phyloP scores from a whole-genome alignment of 2,329 filamentous ascomycete genomes.

The Penicillium janthinellum region DNA sequence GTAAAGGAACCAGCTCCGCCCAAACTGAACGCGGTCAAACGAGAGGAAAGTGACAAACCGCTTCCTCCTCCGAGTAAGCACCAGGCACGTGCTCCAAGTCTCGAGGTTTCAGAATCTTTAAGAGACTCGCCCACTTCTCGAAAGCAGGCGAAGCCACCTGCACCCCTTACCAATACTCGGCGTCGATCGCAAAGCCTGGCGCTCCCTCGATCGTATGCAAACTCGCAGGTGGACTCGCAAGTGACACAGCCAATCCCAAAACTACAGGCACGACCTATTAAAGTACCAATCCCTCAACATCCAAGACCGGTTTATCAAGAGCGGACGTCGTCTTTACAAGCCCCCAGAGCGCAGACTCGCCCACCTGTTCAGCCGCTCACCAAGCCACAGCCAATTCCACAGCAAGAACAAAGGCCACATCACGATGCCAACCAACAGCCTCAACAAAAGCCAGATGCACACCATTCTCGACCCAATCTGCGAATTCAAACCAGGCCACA shows the following conservation, averaged over 20 bases:
- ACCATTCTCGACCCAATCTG: conserved; percentile 1
- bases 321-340: conserved; percentile 3
- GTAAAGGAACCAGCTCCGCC: neutral
- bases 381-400: neutral
- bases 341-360: neutral
- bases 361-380: neutral
- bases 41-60: neutral
- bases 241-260: neutral
- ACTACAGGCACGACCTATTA: neutral
- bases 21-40: neutral
- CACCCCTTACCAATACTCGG: neutral
- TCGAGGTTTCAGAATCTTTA: neutral
- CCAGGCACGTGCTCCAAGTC: neutral
- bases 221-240: neutral
- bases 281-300: neutral
- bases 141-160: neutral
- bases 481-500: conserved; percentile 5
- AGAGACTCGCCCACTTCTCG: neutral
- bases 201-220: neutral
- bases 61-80: neutral
- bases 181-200: neutral
- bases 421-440: neutral
- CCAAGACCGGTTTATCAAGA: neutral
- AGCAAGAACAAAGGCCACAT: neutral
- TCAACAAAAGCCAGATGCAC: neutral